Evolutionary conservation across 345 rosid genomes (phyloP), one percentile per base, ranked within the genome.

Genomic region (Melaleuca quinquenervia): DNA sequence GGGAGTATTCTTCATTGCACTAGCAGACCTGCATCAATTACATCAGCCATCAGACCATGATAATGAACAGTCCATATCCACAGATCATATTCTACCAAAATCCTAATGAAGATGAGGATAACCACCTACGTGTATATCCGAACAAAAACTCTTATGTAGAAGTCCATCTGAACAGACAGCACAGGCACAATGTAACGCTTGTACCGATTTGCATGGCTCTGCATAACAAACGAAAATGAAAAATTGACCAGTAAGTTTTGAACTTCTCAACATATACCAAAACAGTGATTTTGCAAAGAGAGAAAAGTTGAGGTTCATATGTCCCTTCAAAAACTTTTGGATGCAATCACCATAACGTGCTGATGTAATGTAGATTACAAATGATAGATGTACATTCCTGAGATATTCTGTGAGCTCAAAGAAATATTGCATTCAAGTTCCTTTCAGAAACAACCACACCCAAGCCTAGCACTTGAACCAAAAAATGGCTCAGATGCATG

Each of bases 141-240:
- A 85, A 98, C 99, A 89, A 98, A 98, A 80, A 98, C 99, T 58
- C 99, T 94, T 82, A 95, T 96, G 84, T 98, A 98, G 86, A 98
- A 98, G 89, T 98, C 96, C 98, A 98, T 98, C 85, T 92, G 98
- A 60, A 96, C 99, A 53, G 99, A 95, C 26, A 98, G 90, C 84
- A 98, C 96, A 54, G 99, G 99, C 89, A 95, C 97, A 88, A 98
- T 96, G 87, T 96, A 98, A 44, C 99, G 97, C 86, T 94, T 98
- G 92, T 98, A 96, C 56, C 99, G 96, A 90, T 98, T 98, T 48
- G 99, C 99, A 92, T 98, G 99, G 91, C 99, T 94, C 99, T 98
- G 96, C 89, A 82, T 54, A 84, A 86, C 32, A 49, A 27, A 70
- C 16, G 7, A 84, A 82, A 85, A 88, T 84, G 51, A 56, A 78